Base-by-base conservation (phyloP, 768 basidiomycete genomes). In the Tricholoma hemisulphureum region DNA sequence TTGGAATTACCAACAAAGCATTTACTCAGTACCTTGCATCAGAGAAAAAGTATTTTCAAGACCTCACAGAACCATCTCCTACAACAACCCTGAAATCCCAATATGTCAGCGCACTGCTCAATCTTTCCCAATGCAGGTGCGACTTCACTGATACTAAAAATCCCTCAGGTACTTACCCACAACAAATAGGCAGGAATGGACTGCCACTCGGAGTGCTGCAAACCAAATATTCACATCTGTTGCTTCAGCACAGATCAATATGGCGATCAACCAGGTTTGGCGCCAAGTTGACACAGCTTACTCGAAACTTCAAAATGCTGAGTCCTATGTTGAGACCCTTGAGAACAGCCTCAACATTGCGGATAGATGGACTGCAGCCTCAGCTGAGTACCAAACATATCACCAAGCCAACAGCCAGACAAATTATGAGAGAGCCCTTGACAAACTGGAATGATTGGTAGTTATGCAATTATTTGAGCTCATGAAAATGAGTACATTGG, bases 391-490 rank as follows among this genome's bases (percentile, higher is more conserved):
- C 2, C 41, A 43, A 21, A 23, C 4, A 1, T 43, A 5, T 34
- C 9, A 34, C 32, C 32, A 34, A 34, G 4, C 3, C 3, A 10
- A n/a, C n/a, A n/a, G n/a, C 41, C 41, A 43, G 21, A 43, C 21
- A 23, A 56, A 37, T 16, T 37, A 37, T 16, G 35, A 65, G 5
- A 55, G 63, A 35, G 51, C 34, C 9, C 53, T 72, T 3, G 66
- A 72, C 39, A 20, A 50, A 3, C 46, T 67, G 18, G 61, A 71
- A 48, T 37, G 55, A 1, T 54, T 67, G 1, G 48, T 69, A 13
- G 59, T 67, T 14, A 29, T 57, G 18, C 39, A 60, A 48, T 54
- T 69, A 54, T 67, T 69, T 6, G 64, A 69, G 55, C 55, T 69
- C 18, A 52, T 59, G 21, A 65, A 65, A 31, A 59, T 66, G 39